A percentile compares a stretch with the other conserved stretches of the same genome.
Evolutionary conservation across 495 filamentous ascomycete species (phyloP).

Genomic region (Cercophora samala): DNA sequence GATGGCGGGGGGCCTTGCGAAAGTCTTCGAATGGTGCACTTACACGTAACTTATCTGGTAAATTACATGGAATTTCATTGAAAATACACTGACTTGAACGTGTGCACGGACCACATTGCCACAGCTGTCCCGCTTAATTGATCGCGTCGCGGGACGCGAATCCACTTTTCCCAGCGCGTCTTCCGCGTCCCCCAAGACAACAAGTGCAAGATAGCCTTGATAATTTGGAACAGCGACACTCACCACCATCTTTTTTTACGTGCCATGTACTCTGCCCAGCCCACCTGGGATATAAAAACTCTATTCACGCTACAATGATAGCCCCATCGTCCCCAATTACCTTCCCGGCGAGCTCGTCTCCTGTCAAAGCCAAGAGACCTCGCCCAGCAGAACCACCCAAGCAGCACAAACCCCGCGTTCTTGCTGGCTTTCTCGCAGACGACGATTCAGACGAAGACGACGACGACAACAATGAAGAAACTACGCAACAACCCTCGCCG

Average conservation of each 20-base stretch:
- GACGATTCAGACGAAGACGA: slow-evolving; percentile 39
- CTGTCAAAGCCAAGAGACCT: slow-evolving; percentile 42
- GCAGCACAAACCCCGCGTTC: slow-evolving; percentile 29
- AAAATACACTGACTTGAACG: background rate
- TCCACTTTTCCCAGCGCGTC: slow-evolving; percentile 16
- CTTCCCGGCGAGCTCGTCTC: slow-evolving; percentile 55
- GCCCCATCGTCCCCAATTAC: slow-evolving; percentile 59
- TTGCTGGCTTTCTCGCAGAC: slow-evolving; percentile 46
- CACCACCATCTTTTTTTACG: background rate
- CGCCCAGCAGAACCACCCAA: slow-evolving; percentile 23
- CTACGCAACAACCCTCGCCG: slow-evolving; percentile 32
- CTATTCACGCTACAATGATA: slow-evolving; percentile 20
- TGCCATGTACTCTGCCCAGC: background rate
- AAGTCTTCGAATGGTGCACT: background rate
- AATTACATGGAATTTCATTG: background rate
- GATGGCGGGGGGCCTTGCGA: too few relatives aligned
- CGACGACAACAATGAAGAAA: slow-evolving; percentile 33
- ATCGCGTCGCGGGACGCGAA: slow-evolving; percentile 13
- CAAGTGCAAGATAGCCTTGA: background rate
- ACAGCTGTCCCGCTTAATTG: slow-evolving; percentile 4
- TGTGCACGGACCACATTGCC: background rate
- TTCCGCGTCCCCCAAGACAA: background rate
- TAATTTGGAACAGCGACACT: background rate
- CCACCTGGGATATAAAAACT: background rate
- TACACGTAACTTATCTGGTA: background rate